Evolutionary conservation across 2,329 filamentous ascomycete species (phyloP), one percentile per base, ranked within the genome.

Genomic region (Ophiocordyceps camponoti-saundersi): DNA sequence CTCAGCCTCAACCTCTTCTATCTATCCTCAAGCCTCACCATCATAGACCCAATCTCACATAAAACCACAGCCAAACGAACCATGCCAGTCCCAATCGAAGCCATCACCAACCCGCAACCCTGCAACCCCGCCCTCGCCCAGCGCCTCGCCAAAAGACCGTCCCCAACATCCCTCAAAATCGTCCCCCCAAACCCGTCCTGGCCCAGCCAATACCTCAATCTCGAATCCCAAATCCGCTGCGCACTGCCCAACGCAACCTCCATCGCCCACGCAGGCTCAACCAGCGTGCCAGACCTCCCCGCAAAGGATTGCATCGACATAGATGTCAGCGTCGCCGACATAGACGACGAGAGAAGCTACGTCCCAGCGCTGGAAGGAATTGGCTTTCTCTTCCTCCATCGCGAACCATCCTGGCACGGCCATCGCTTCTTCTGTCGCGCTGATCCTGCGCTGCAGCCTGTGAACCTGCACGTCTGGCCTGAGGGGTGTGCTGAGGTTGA

Each of bases 261-360:
- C 20, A 57, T 75, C 46, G 51, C 59, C 20, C 72, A 76, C 53
- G 60, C 67, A 23, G 73, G 72, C 26, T 74, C 70, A n/a, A 75
- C 73, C 26, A 69, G 67, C 46, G 60, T 76, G 6, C 67, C 69
- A 0, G 59, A 56, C 5, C 62, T 76, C 4, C 61, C 68, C 0
- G 72, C 72, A 43, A 75, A 76, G 57, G 60, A 63, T 29, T 57
- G 74, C 44, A 70, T 76, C 45, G 72, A 76, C 53, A 62, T 76
- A 26, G 73, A 75, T 52, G 56, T 75, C 10, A 59, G 66, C 3
- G 61, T 75, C 5, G 44, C 53, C 3, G 59, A 71, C 44, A 48
- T 63, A 22, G 51, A 52, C 12, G 60, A 65, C 39, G 70, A 75
- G 51, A 55, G 50, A 2, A 55, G 56, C 1, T 74, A 73, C 49